Base-by-base conservation (phyloP, 1,139 yeast genomes). In the Yamadazyma buinensis region DNA sequence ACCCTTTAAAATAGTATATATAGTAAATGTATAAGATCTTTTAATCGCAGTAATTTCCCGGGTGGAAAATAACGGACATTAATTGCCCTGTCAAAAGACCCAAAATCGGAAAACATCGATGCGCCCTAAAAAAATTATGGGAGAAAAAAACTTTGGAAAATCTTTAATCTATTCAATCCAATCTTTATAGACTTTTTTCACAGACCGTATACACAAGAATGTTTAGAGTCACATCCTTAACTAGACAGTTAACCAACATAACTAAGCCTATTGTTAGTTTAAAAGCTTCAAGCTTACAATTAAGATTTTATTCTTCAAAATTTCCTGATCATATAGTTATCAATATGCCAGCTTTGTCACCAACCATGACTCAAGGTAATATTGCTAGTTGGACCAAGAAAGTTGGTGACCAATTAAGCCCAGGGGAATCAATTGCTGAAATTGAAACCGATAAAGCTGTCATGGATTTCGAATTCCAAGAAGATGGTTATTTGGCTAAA, bases 391-490 rank as follows among this genome's bases (percentile, higher is more conserved):
- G 97, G 97, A 75, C 80, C 55, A 90, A 88, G 69, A 66, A 76
- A 35, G 87, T 81, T 34, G 98, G 98, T 55, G 97, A 92, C 57
- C 65, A 77, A 61, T 77, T 92, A 49, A 51, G 73, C 19, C 94
- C 97, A 20, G 97, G 98, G 61, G 97, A 90, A 57, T 81, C 94
- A 37, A 77, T 92, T 50, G 97, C 96, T 38, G 98, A 92, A 64
- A 84, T 92, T 47, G 98, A 92, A 69, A 92, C 99, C 47, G 99
- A 92, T 63, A 92, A 92, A 73, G 98, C 99, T 39, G 84, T 90
- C 46, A 92, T 92, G 96, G 99, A 94, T 67, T 92, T 88, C 55
- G 99, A 92, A 67, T 92, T 92, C 73, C 97, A 90, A 70, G 99
- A 94, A 52, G 99, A 94, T 40, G 99, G 98, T 40, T 88, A 59